These are phyloP conservation scores for Cryptococcus amylolentus DNA, from an alignment of 1,284 basidiomycete genomes.

Conservation along the genomic window DNA sequence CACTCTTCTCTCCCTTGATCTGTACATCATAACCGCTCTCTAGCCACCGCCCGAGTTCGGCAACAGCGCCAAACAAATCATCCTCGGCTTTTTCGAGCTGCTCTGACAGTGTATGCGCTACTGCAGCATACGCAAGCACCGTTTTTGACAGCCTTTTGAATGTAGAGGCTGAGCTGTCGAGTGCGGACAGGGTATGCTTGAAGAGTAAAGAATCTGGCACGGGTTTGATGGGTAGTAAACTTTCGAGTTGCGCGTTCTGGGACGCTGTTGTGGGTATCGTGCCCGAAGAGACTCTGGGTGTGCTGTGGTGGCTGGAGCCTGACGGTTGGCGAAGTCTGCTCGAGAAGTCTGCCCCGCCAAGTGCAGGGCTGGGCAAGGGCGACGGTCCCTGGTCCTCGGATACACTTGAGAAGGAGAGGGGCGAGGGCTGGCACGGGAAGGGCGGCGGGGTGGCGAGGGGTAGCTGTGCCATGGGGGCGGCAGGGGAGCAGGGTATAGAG, in stretches of 20 bases:
- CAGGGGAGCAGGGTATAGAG: no score
- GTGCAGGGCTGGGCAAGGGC: no score
- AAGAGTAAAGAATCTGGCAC: slow-evolving; percentile 43
- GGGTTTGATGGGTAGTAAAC: slow-evolving; percentile 33
- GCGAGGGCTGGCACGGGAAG: no score
- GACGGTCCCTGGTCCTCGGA: no score
- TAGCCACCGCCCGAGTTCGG: slow-evolving; percentile 40
- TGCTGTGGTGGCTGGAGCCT: no score
- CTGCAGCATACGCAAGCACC: slow-evolving; percentile 27
- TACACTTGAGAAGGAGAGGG: no score
- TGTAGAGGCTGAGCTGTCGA: slow-evolving; percentile 40
- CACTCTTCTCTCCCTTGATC: slow-evolving; percentile 6
- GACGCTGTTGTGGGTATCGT: no score
- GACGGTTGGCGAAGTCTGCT: no score
- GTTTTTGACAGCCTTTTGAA: slow-evolving; percentile 42
- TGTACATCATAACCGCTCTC: slow-evolving; percentile 36
- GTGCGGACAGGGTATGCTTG: slow-evolving; percentile 41
- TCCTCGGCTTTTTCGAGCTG: slow-evolving; percentile 46
- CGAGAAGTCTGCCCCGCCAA: no score
- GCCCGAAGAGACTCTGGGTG: no score
- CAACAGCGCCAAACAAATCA: slow-evolving; percentile 36
- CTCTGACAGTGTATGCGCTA: slow-evolving; percentile 33
- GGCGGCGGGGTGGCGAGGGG: no score
- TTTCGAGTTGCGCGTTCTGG: background rate
- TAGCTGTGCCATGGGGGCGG: no score